Evolutionary conservation across 345 rosid genomes (phyloP).

Genomic region (Ricinus communis): DNA sequence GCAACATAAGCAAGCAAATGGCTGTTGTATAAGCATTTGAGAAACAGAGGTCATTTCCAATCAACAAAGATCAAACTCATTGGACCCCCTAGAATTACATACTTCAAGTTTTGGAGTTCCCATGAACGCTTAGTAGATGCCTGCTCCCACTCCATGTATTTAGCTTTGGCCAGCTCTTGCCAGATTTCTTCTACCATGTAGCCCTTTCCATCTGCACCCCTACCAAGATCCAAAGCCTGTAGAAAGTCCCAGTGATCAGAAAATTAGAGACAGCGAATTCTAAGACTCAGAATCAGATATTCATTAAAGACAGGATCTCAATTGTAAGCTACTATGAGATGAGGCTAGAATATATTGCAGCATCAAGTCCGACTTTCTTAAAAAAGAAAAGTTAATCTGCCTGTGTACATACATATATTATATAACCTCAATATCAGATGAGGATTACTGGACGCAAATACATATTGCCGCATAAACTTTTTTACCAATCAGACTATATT

Average conservation of each 20-base stretch:
- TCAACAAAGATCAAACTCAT: slow-evolving; percentile 30
- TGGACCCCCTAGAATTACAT: slow-evolving; percentile 48
- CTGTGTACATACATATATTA: too few species aligned
- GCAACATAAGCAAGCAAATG: neutral
- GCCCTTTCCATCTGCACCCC: slow-evolving; percentile 60
- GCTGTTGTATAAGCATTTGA: neutral
- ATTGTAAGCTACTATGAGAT: too few species aligned
- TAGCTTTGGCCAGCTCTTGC: slow-evolving; percentile 87
- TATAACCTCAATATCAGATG: neutral
- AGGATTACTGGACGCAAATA: neutral
- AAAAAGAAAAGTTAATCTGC: too few species aligned
- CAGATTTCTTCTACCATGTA: slow-evolving; percentile 86
- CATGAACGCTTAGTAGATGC: slow-evolving; percentile 60
- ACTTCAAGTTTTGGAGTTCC: slow-evolving; percentile 84
- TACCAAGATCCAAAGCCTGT: slow-evolving; percentile 86
- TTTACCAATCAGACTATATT: neutral
- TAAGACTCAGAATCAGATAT: too few species aligned
- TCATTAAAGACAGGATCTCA: neutral
- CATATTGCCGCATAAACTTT: neutral
- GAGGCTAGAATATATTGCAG: neutral
- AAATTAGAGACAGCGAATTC: too few species aligned
- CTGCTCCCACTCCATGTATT: slow-evolving; percentile 77
- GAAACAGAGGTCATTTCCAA: neutral
- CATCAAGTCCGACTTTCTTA: slow-evolving; percentile 7
- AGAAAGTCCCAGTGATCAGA: neutral